phyloP scores from a whole-genome alignment of 768 basidiomycete species.

The Phanerodontia chrysosporium region DNA sequence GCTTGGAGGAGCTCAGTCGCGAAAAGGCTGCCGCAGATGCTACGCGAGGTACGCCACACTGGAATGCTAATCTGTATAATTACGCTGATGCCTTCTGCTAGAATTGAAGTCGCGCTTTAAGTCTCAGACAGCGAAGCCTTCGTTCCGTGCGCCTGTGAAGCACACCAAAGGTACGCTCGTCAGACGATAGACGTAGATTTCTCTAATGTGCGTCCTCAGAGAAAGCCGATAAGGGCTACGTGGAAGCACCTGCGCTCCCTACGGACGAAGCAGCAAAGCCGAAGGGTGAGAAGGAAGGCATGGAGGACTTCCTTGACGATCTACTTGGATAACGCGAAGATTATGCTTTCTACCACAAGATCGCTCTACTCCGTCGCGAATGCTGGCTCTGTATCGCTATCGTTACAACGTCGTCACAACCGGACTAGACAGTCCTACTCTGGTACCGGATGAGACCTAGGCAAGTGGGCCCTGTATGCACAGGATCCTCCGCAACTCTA shows the following conservation, averaged over 20 bases:
- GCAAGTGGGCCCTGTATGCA: too few species aligned
- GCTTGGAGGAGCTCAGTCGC: conserved; percentile 58
- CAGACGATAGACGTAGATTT: conserved; percentile 12
- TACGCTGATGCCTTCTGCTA: conserved; percentile 3
- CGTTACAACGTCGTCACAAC: too few species aligned
- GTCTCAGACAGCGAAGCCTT: conserved; percentile 19
- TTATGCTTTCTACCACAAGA: too few species aligned
- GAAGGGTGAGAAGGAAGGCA: conserved; percentile 47
- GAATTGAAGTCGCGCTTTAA: conserved; percentile 29
- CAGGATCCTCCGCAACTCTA: too few species aligned
- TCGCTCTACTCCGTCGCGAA: too few species aligned
- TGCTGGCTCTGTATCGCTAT: too few species aligned
- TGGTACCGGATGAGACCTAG: too few species aligned
- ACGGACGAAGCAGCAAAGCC: conserved; percentile 27
- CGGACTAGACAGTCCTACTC: too few species aligned
- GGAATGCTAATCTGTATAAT: not conserved
- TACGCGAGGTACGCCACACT: conserved; percentile 49
- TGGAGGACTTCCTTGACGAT: conserved; percentile 74
- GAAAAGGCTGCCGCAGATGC: conserved; percentile 78
- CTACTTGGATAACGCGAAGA: conserved; percentile 47
- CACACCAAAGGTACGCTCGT: not conserved
- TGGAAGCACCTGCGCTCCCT: conserved; percentile 55
- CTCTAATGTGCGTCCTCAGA: not conserved
- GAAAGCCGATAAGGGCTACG: conserved; percentile 27
- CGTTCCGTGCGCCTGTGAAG: not conserved